Percentiles rank a stretch among this genome's conserved stretches.
These are phyloP conservation scores for Gracilaria domingensis DNA, from an alignment of 23 red algal species.

Conservation along the genomic window DNA sequence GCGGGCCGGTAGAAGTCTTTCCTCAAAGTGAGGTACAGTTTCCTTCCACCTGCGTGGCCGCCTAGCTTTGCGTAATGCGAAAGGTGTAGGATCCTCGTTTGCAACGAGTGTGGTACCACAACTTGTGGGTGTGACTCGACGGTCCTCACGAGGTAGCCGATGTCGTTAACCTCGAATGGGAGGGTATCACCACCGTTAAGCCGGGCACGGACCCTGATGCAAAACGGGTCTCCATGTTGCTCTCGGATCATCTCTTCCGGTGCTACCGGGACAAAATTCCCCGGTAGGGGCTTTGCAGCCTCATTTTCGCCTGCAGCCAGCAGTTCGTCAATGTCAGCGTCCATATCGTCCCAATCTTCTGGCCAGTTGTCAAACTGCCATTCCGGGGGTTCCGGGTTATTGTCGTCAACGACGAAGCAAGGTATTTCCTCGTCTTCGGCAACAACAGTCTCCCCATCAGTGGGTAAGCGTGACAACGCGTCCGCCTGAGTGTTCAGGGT, in stretches of 20 bases:
- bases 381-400: not conserved
- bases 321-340: conserved; percentile 23
- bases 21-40: too few species aligned
- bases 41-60: too few species aligned
- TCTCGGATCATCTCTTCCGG: conserved; percentile 9
- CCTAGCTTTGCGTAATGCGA: too few species aligned
- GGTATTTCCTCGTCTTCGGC: not conserved
- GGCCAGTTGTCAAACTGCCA: not conserved
- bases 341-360: not conserved
- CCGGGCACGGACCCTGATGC: not conserved
- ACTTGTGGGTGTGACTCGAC: too few species aligned
- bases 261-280: not conserved
- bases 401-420: not conserved
- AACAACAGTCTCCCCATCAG: not conserved
- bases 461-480: not conserved
- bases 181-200: conserved; percentile 5
- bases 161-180: not conserved
- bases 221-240: not conserved
- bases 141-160: not conserved
- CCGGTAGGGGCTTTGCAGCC: not conserved
- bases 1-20: too few species aligned
- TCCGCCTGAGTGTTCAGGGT: conserved; percentile 14
- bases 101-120: too few species aligned
- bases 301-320: not conserved
- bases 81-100: too few species aligned